phyloP scores from a whole-genome alignment of 2,329 filamentous ascomycete species.

The Fusarium robinianum region DNA sequence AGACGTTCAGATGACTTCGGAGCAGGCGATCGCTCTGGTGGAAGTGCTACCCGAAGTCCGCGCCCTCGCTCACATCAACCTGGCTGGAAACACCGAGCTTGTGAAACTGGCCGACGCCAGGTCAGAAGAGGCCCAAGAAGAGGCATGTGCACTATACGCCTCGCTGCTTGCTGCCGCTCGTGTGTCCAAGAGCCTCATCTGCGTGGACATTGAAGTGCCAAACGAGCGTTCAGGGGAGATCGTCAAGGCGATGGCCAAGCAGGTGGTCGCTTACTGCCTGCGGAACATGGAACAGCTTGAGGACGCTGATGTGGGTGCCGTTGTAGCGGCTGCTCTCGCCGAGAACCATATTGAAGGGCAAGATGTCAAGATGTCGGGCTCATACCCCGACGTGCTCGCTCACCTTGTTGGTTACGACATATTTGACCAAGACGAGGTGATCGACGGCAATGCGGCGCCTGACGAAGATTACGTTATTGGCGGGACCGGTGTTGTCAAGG shows the following conservation, averaged over 20 bases:
- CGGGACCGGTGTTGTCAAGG: conserved; percentile 93
- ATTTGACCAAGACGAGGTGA: conserved; percentile 51
- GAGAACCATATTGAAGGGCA: conserved; percentile 41
- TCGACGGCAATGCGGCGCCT: conserved; percentile 70
- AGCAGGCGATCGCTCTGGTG: conserved; percentile 87
- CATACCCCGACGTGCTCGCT: conserved; percentile 78
- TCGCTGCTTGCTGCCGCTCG: conserved; percentile 87
- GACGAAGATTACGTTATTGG: conserved; percentile 96
- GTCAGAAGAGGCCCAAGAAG: conserved; percentile 82
- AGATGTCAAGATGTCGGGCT: conserved; percentile 39
- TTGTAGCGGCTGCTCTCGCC: conserved; percentile 50
- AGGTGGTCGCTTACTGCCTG: conserved; percentile 92
- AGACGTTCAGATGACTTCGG: conserved; percentile 80
- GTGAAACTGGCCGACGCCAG: conserved; percentile 72
- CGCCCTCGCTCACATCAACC: conserved; percentile 81
- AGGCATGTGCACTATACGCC: conserved; percentile 91
- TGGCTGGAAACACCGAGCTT: conserved; percentile 80
- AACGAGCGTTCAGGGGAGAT: conserved; percentile 81
- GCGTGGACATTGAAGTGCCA: conserved; percentile 90
- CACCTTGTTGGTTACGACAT: conserved; percentile 80
- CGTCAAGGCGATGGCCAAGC: conserved; percentile 88
- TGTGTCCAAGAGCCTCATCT: conserved; percentile 81
- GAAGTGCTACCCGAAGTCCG: conserved; percentile 87
- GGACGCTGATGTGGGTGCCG: conserved; percentile 62
- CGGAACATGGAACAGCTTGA: conserved; percentile 85